A percentile compares a stretch with the other conserved stretches of the same genome.
Conservation (phyloP, 108 stramenopile genomes). For the Aurantiochytrium sp. region DNA sequence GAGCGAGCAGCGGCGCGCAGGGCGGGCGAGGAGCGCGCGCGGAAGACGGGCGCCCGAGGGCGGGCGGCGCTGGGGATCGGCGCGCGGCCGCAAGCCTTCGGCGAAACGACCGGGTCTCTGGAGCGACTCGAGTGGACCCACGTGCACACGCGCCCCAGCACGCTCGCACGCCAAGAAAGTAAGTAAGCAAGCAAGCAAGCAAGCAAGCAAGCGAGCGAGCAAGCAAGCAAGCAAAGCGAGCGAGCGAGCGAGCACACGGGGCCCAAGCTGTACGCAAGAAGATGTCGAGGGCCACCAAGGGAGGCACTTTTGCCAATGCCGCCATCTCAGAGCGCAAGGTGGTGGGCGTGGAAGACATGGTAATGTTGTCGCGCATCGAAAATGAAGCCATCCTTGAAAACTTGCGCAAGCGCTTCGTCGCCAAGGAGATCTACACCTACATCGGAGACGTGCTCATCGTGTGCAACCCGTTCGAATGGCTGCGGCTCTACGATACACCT, state of each 20-base stretch:
- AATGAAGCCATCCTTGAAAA: conserved; percentile 43
- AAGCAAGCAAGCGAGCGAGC: too few species aligned
- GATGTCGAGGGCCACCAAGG: background rate
- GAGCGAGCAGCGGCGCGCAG: too few species aligned
- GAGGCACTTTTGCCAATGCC: background rate
- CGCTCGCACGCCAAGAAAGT: too few species aligned
- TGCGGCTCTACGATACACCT: background rate
- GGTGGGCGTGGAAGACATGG: conserved; percentile 44
- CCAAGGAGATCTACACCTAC: conserved; percentile 39
- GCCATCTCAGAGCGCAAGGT: background rate
- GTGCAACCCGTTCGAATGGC: conserved; percentile 38
- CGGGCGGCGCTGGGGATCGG: too few species aligned
- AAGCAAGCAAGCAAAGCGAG: too few species aligned
- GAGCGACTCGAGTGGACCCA: too few species aligned
- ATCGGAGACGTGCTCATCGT: conserved; percentile 42
- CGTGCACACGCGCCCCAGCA: too few species aligned
- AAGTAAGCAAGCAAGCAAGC: too few species aligned
- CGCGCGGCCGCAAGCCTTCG: too few species aligned
- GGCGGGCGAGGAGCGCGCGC: too few species aligned
- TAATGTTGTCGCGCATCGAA: conserved; percentile 39
- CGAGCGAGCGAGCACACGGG: background rate
- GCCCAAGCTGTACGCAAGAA: background rate
- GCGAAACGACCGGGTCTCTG: too few species aligned
- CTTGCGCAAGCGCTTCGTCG: conserved; percentile 25
- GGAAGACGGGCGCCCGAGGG: too few species aligned